Conservation (phyloP, 1,139 yeast genomes). For the Scheffersomyces parashehatae region DNA sequence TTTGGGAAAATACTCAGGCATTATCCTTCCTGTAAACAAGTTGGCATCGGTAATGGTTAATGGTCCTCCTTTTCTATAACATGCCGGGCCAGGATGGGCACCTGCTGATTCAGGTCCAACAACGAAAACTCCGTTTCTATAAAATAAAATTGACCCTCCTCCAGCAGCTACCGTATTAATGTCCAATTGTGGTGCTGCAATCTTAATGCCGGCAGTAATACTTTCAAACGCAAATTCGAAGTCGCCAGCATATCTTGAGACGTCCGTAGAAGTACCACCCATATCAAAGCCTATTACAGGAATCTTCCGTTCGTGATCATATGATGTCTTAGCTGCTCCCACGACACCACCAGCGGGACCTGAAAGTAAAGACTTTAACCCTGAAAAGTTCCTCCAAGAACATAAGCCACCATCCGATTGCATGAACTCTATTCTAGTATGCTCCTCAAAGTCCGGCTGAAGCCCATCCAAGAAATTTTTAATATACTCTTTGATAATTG, state of each 20-base stretch:
- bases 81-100: slow-evolving; percentile 62
- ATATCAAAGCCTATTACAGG: slow-evolving; percentile 60
- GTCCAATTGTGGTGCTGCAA: slow-evolving; percentile 58
- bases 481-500: slow-evolving; percentile 64
- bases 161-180: slow-evolving; percentile 64
- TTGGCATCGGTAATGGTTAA: slow-evolving; percentile 59
- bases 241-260: slow-evolving; percentile 45
- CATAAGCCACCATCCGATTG: slow-evolving; percentile 61
- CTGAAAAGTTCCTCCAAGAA: slow-evolving; percentile 48
- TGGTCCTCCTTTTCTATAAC: slow-evolving; percentile 59
- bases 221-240: slow-evolving; percentile 56
- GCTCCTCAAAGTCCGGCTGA: slow-evolving; percentile 38
- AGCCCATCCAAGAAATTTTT: slow-evolving; percentile 63
- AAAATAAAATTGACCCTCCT: slow-evolving; percentile 53
- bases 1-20: slow-evolving; percentile 52
- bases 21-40: slow-evolving; percentile 48
- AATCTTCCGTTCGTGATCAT: slow-evolving; percentile 33
- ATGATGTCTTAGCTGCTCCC: slow-evolving; percentile 53
- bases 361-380: slow-evolving; percentile 51
- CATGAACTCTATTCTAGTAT: slow-evolving; percentile 48
- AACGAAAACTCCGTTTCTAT: slow-evolving; percentile 50
- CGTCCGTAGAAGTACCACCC: slow-evolving; percentile 66
- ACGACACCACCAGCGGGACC: slow-evolving; percentile 68
- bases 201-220: slow-evolving; percentile 54
- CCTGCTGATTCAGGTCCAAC: slow-evolving; percentile 61